phyloP scores from a whole-genome alignment of 805 yeast genomes.

The Teunomyces pallodes region DNA sequence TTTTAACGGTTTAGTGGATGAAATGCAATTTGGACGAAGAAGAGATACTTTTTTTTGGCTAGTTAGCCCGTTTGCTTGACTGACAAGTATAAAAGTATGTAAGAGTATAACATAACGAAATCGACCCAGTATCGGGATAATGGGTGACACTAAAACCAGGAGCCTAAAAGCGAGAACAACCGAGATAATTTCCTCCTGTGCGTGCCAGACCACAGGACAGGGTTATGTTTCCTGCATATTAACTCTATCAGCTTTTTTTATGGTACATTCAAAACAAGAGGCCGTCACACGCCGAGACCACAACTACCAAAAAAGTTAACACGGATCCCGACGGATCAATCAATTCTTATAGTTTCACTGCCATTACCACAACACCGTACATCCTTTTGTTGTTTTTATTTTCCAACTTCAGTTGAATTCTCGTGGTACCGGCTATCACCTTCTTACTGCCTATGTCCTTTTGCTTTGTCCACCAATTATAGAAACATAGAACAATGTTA shows the following conservation, averaged over 20 bases:
- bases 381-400: neutral
- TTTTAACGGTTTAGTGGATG: too few species aligned
- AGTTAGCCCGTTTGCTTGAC: too few species aligned
- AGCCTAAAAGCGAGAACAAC: neutral
- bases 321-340: constrained; percentile 1
- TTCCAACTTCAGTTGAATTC: neutral
- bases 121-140: neutral
- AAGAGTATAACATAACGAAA: too few species aligned
- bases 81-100: too few species aligned
- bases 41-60: too few species aligned
- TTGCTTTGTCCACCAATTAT: neutral
- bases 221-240: neutral
- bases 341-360: neutral
- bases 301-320: neutral
- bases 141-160: neutral
- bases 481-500: constrained; percentile 2
- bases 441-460: neutral
- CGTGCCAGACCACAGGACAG: neutral
- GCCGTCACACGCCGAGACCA: constrained; percentile 1
- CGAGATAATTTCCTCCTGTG: neutral
- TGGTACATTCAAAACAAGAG: constrained; percentile 2
- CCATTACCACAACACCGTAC: neutral
- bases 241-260: neutral
- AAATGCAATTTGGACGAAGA: too few species aligned
- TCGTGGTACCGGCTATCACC: constrained; percentile 4